A percentile compares a stretch with the other conserved stretches of the same genome.
Evolutionary conservation across 805 yeast species (phyloP).

Genomic region (Candida gorgasii): DNA sequence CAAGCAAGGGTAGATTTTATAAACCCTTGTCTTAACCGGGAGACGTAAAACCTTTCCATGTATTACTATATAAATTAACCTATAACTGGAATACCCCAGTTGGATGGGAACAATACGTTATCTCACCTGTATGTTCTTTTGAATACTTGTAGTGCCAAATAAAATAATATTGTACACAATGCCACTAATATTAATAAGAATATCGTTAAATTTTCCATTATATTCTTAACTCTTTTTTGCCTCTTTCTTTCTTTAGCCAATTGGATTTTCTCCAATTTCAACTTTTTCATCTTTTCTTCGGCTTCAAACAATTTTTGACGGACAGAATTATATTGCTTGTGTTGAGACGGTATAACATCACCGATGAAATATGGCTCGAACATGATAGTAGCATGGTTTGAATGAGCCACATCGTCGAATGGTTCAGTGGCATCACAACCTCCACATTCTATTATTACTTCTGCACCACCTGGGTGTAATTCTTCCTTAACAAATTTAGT

Average conservation of each 20-base stretch:
- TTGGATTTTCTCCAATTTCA: constrained; percentile 8
- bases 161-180: constrained; percentile 14
- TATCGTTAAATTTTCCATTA: constrained; percentile 13
- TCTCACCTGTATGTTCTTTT: too few relatives aligned
- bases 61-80: neutral
- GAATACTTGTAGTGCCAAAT: constrained; percentile 11
- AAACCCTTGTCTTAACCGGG: too few relatives aligned
- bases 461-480: constrained; percentile 77
- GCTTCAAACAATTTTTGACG: constrained; percentile 14
- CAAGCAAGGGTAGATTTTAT: too few relatives aligned
- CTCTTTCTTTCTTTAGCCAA: constrained; percentile 11
- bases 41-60: too few relatives aligned
- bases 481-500: constrained; percentile 58
- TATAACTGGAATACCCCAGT: too few relatives aligned
- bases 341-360: constrained; percentile 22
- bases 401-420: constrained; percentile 50
- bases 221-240: constrained; percentile 9
- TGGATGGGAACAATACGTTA: too few relatives aligned
- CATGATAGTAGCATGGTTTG: constrained; percentile 35
- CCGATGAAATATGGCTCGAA: constrained; percentile 31
- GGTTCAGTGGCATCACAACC: constrained; percentile 75
- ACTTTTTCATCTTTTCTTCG: constrained; percentile 9
- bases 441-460: constrained; percentile 77
- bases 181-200: constrained; percentile 12
- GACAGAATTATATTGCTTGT: constrained; percentile 16